Evolutionary conservation across 148 eudicot species (phyloP).

Genomic region (Heliamphora exappendiculata): DNA sequence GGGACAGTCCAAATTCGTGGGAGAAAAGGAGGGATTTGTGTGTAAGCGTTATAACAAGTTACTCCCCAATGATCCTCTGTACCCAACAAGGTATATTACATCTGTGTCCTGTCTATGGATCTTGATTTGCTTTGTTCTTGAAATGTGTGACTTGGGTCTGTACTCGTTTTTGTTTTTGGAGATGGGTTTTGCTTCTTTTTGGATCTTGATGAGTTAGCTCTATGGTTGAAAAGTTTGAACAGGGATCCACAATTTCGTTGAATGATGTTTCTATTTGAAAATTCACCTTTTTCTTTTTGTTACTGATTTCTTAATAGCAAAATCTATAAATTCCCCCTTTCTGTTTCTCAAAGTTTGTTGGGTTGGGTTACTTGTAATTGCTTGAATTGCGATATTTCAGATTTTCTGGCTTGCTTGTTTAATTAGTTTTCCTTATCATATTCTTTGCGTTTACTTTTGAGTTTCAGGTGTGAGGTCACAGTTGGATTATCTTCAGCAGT

Average conservation of each 20-base stretch:
- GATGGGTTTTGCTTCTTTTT: conserved; percentile 14
- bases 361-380: conserved; percentile 4
- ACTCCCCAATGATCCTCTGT: conserved; percentile 79
- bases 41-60: conserved; percentile 81
- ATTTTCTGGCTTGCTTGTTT: conserved; percentile 3
- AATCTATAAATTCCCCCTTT: background rate
- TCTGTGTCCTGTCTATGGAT: background rate
- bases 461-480: conserved; percentile 72
- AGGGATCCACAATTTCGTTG: background rate
- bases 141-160: conserved; percentile 13
- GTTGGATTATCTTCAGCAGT: conserved; percentile 83
- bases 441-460: background rate
- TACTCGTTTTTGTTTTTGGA: conserved; percentile 9
- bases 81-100: conserved; percentile 73
- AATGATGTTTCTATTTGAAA: background rate
- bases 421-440: conserved; percentile 6
- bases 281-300: no score
- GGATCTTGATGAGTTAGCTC: background rate
- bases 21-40: conserved; percentile 89
- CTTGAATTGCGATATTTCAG: background rate
- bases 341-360: background rate
- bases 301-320: background rate
- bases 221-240: conserved; percentile 9
- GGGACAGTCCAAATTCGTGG: conserved; percentile 85
- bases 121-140: conserved; percentile 19